Base-by-base conservation (phyloP, 306 rosid species). In the Canavalia gladiata region DNA sequence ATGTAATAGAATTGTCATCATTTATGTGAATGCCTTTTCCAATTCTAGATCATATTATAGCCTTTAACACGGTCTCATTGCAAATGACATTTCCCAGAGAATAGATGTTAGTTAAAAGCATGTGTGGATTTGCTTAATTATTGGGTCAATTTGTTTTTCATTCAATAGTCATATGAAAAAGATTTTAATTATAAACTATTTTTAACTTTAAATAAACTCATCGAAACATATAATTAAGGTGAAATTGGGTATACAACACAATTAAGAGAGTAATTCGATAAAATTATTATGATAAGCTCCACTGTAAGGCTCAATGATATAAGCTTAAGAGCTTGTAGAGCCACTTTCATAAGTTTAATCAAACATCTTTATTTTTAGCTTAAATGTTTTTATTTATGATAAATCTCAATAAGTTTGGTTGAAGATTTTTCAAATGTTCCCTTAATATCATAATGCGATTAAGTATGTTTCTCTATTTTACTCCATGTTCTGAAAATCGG, bases 71-170 rank as follows among this genome's bases (percentile, higher is more conserved):
- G 4, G 58, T 4, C 81, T 75, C 79, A 43, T 8, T 77, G 63
- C 51, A 47, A 39, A 72, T 64, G 75, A 10, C 76, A 73, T 57
- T 74, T 84, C 68, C 55, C 31, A 11, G 18, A 45, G 54, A 47
- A 39, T 46, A 8, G 10, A 52, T 83, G 55, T 70, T 51, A 52
- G 63, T 28, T 42, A 7, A 51, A 12, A 69, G 33, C 33, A 3
- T 79, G 34, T 58, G 45, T 68, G 76, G 30, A 57, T 69, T 60
- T 70, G 55, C 64, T 45, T 46, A 33, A 8, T 0, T 45, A 54
- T 56, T 2, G 58, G 75, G 60, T 0, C 12, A 6, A 10, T 2
- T 28, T 9, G 0, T 12, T 47, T 68, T 47, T 47, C 58, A 29
- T 69, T 49, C 75, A 11, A 47, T 4, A 47, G 30, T 69, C 6